Base-by-base conservation (phyloP, 352 stramenopile genomes). In the Globisporangium heterothallicum region DNA sequence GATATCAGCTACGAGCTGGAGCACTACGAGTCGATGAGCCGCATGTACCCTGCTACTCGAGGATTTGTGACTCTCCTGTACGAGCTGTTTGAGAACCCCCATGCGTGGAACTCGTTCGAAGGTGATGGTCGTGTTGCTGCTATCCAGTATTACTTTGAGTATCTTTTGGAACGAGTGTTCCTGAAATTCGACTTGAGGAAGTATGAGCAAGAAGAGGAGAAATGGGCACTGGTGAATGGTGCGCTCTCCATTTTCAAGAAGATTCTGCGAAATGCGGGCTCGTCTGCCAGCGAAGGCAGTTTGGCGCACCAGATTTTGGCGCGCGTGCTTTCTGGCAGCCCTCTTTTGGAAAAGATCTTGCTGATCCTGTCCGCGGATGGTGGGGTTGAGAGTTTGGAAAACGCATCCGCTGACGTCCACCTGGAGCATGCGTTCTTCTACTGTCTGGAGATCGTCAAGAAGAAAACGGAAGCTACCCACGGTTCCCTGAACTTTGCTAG, bases 1-100 rank as follows among this genome's bases (percentile, higher is more conserved):
- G 81, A 90, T 57, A 86, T 94, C 42, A 78, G 70, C 34, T 94
- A 88, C 61, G 84, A 94, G 58, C 70, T 94, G 3, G 84, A 94
- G 52, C 84, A 94, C 55, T 92, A 88, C 55, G 82, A 93, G 55
- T 88, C 78, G 0, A 51, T 90, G 43, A 84, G 72, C 47, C 73
- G 76, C 27, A 78, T 71, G 29, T 94, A 94, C 49, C 84, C 84
- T 22, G 84, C 81, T 34, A 94, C 84, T 22, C 61, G 76, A 53
- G 84, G 84, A 6, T 90, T 94, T 22, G 61, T 94, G 12, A 72
- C 74, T 8, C 63, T 94, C 13, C 53, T 94, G 19, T 72, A 82
- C 42, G 77, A 92, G 57, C 44, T 92, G 2, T 92, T 94, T 56
- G 71, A 80, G 38, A 86, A 87, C 49, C 78, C 76, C 41, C 70